Conservation (phyloP, 768 basidiomycete species). For the Agaricus bisporus region DNA sequence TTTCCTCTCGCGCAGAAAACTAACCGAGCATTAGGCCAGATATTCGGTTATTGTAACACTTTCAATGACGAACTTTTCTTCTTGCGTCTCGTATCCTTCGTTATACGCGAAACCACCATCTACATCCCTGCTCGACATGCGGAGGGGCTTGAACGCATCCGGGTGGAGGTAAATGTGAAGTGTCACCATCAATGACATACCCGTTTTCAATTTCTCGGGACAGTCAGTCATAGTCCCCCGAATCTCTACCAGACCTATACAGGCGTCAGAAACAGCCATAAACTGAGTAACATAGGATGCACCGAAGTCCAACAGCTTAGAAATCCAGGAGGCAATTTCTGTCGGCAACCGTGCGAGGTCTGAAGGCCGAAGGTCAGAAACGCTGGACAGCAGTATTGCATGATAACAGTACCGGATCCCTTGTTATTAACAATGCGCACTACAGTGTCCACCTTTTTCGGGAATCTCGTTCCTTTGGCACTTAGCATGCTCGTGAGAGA, state of each 20-base stretch:
- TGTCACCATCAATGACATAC: constrained; percentile 72
- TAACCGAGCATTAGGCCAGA: constrained; percentile 11
- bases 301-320: constrained; percentile 71
- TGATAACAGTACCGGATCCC: constrained; percentile 51
- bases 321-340: constrained; percentile 66
- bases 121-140: not conserved
- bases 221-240: constrained; percentile 74
- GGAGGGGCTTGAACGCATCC: constrained; percentile 50
- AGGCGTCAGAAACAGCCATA: not conserved
- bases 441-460: constrained; percentile 55
- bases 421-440: constrained; percentile 59
- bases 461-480: constrained; percentile 40
- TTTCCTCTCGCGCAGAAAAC: constrained; percentile 74
- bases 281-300: constrained; percentile 7
- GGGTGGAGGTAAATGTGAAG: constrained; percentile 65
- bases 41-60: not conserved
- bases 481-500: constrained; percentile 65
- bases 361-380: constrained; percentile 18
- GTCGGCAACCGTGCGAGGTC: constrained; percentile 77
- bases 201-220: constrained; percentile 63
- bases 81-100: constrained; percentile 74
- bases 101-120: constrained; percentile 42
- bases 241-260: constrained; percentile 58
- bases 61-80: constrained; percentile 47
- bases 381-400: not conserved